These are phyloP conservation scores for Pseudocercospora cruenta DNA, from an alignment of 2,329 filamentous ascomycete species.

Conservation along the genomic window DNA sequence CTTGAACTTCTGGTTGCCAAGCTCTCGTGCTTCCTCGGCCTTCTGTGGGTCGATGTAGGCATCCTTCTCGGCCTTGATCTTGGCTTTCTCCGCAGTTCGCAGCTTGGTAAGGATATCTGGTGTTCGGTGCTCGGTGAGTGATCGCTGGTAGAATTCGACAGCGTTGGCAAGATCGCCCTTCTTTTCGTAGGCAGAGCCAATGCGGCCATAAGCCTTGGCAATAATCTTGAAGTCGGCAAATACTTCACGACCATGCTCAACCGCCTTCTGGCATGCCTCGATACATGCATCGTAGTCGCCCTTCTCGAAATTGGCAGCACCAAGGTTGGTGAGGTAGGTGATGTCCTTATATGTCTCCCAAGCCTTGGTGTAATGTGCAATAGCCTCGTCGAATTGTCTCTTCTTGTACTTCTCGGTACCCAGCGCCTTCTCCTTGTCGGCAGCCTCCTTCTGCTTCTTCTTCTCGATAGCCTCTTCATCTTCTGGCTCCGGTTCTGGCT, in stretches of 20 bases:
- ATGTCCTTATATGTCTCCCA: slow-evolving; percentile 97
- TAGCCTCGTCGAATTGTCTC: slow-evolving; percentile 91
- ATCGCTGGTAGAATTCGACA: slow-evolving; percentile 88
- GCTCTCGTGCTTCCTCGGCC: slow-evolving; percentile 91
- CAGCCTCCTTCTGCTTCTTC: slow-evolving; percentile 87
- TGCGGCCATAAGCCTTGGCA: slow-evolving; percentile 94
- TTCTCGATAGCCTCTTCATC: slow-evolving; percentile 84
- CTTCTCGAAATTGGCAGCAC: slow-evolving; percentile 94
- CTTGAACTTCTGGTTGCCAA: slow-evolving; percentile 97
- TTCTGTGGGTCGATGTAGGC: slow-evolving; percentile 88
- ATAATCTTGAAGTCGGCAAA: slow-evolving; percentile 98
- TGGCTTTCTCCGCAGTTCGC: slow-evolving; percentile 83
- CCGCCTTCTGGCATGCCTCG: slow-evolving; percentile 81
- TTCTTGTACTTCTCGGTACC: slow-evolving; percentile 99
- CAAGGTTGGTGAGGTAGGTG: slow-evolving; percentile 94
- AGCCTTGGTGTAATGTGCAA: slow-evolving; percentile 90
- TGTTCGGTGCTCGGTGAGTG: slow-evolving; percentile 93
- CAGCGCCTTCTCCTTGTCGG: slow-evolving; percentile 90
- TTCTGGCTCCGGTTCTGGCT: slow-evolving; percentile 68
- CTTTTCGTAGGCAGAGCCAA: slow-evolving; percentile 93
- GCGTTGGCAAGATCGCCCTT: slow-evolving; percentile 77
- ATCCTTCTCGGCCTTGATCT: slow-evolving; percentile 73
- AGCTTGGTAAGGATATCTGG: slow-evolving; percentile 93
- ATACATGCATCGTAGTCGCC: slow-evolving; percentile 88
- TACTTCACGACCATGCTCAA: slow-evolving; percentile 85